These are phyloP conservation scores for Vitis riparia DNA, from an alignment of 164 flowering plant species.

Conservation along the genomic window DNA sequence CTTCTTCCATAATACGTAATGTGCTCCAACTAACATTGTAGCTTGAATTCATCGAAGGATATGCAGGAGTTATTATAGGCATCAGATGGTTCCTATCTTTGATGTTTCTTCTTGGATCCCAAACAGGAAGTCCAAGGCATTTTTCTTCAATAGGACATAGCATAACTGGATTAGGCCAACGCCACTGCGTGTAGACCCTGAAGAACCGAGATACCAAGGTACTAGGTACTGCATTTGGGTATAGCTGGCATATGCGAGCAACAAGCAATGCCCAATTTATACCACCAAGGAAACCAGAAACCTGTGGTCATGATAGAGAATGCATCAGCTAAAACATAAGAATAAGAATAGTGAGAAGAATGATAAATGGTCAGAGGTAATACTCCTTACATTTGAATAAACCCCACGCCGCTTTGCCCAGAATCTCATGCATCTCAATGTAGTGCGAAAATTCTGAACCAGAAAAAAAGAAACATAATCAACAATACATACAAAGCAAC, in stretches of 20 bases:
- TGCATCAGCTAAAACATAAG: neutral
- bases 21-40: constrained; percentile 93
- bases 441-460: constrained; percentile 75
- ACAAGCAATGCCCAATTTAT: constrained; percentile 66
- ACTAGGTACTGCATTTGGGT: constrained; percentile 58
- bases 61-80: constrained; percentile 97
- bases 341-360: neutral
- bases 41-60: constrained; percentile 96
- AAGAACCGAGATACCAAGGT: constrained; percentile 59
- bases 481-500: neutral
- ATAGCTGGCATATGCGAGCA: constrained; percentile 62
- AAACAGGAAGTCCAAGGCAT: constrained; percentile 68
- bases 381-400: constrained; percentile 77
- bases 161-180: constrained; percentile 70
- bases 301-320: constrained; percentile 27
- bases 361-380: neutral
- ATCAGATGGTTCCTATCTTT: constrained; percentile 72
- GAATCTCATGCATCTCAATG: constrained; percentile 83
- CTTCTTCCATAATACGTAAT: constrained; percentile 77
- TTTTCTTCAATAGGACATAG: constrained; percentile 73
- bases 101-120: constrained; percentile 86
- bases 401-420: constrained; percentile 97
- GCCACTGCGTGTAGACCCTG: constrained; percentile 59
- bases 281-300: constrained; percentile 66
- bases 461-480: constrained; percentile 11